Conservation (phyloP, 1,284 basidiomycete species). For the Austropuccinia psidii region DNA sequence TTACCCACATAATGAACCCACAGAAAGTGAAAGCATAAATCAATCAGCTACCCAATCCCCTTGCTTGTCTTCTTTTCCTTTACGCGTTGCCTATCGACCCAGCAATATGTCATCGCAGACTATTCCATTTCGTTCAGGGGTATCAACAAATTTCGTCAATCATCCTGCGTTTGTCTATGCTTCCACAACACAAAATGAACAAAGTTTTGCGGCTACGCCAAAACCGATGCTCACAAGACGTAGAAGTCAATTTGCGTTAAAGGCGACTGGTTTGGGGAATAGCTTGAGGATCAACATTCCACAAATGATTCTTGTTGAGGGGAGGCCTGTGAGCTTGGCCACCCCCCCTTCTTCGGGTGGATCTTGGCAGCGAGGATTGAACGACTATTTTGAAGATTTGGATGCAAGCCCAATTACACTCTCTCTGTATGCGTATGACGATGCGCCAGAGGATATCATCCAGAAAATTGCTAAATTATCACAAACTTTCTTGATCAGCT, state of each 20-base stretch:
- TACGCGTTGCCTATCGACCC: constrained; percentile 5
- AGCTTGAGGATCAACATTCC: constrained; percentile 16
- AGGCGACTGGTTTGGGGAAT: too few relatives aligned
- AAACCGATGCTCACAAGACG: background rate
- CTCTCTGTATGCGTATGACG: constrained; percentile 11
- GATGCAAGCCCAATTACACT: background rate
- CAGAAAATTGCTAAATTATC: background rate
- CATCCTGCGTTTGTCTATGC: background rate
- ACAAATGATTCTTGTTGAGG: background rate
- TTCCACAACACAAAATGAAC: background rate
- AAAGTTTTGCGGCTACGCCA: background rate
- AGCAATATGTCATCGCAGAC: too few relatives aligned
- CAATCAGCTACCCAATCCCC: background rate
- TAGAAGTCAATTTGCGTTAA: too few relatives aligned
- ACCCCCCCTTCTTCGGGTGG: background rate
- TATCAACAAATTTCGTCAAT: background rate
- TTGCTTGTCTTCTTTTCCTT: constrained; percentile 24
- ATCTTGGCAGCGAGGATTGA: background rate
- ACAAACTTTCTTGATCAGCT: constrained; percentile 11
- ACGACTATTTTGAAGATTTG: background rate
- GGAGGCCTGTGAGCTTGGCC: background rate
- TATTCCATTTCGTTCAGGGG: background rate
- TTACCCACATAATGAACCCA: background rate
- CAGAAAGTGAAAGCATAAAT: background rate
- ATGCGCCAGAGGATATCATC: constrained; percentile 2